Evolutionary conservation across 257 asterid genomes (phyloP).

Genomic region (Nicotiana benthamiana): DNA sequence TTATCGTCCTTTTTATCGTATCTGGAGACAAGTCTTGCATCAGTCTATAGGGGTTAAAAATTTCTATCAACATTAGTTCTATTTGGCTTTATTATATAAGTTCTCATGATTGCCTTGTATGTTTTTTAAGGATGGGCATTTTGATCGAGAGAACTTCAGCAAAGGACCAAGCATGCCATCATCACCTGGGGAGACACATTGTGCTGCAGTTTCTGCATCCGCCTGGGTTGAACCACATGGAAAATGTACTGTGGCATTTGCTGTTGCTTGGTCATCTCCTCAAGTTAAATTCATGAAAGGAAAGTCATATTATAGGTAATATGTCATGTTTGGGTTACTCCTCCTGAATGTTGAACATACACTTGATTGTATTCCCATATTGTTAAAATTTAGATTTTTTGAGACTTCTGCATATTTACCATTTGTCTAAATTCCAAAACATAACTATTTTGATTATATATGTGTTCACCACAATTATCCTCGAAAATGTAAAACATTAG

Average conservation of each 20-base stretch:
- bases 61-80: neutral
- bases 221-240: slow-evolving; percentile 99
- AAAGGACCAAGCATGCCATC: slow-evolving; percentile 82
- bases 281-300: slow-evolving; percentile 93
- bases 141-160: slow-evolving; percentile 68
- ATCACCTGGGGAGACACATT: slow-evolving; percentile 77
- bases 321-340: neutral
- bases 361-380: neutral
- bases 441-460: neutral
- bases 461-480: neutral
- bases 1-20: neutral
- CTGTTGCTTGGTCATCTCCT: slow-evolving; percentile 96
- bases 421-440: neutral
- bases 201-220: slow-evolving; percentile 98
- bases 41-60: neutral
- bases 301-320: slow-evolving; percentile 81
- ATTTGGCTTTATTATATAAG: neutral
- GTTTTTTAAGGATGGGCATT: slow-evolving; percentile 72
- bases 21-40: neutral
- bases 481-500: neutral
- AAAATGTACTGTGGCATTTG: slow-evolving; percentile 80
- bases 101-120: slow-evolving; percentile 6
- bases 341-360: neutral
- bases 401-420: neutral
- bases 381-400: neutral